Evolutionary conservation across 2,329 filamentous ascomycete genomes (phyloP).

Genomic region (Paracorniculantispora psalliotae): DNA sequence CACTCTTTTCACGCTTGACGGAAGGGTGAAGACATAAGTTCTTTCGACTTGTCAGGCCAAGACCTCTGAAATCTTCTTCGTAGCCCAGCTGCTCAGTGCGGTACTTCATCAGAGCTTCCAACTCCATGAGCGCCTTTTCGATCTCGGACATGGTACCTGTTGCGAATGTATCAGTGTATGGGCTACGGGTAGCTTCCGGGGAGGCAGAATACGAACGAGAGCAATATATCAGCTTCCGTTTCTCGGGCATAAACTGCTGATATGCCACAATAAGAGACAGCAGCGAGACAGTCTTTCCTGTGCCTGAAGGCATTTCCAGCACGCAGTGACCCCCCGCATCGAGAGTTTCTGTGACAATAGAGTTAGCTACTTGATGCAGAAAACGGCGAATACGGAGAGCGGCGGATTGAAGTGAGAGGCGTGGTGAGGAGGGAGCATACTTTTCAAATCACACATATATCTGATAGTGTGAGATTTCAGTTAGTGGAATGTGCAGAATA

Average conservation of each 20-base stretch:
- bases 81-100: constrained; percentile 82
- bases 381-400: background rate
- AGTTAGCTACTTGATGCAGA: background rate
- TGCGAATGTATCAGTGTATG: background rate
- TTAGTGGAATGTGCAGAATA: background rate
- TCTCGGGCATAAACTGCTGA: constrained; percentile 87
- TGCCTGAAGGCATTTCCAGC: constrained; percentile 97
- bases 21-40: constrained; percentile 95
- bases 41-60: constrained; percentile 93
- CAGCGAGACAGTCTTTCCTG: constrained; percentile 93
- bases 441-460: constrained; percentile 55
- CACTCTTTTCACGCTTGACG: constrained; percentile 94
- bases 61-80: constrained; percentile 85
- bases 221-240: constrained; percentile 96
- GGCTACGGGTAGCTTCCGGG: background rate
- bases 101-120: constrained; percentile 93
- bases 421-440: constrained; percentile 26
- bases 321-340: constrained; percentile 95
- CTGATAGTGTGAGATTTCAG: constrained; percentile 24
- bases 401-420: background rate
- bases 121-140: constrained; percentile 89
- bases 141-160: constrained; percentile 96
- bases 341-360: constrained; percentile 56
- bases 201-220: constrained; percentile 57
- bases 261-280: constrained; percentile 95